phyloP scores from a whole-genome alignment of 2,329 filamentous ascomycete species.

The Colletotrichum siamense region DNA sequence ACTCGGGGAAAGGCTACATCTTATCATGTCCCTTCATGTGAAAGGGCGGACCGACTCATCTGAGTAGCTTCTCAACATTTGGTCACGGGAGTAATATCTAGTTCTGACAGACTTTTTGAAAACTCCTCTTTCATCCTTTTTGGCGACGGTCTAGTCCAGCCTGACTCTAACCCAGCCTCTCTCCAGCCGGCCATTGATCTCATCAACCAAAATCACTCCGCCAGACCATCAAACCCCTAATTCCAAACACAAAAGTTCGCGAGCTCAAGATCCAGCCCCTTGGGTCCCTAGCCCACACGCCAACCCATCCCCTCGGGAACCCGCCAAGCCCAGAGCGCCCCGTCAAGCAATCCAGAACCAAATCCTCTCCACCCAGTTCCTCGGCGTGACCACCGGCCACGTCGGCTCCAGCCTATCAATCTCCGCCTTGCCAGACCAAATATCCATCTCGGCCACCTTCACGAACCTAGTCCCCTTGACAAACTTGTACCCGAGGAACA shows the following conservation, averaged over 20 bases:
- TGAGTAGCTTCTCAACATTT: neutral
- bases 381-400: slow-evolving; percentile 39
- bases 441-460: slow-evolving; percentile 40
- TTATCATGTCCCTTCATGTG: neutral
- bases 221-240: too few species aligned
- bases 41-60: neutral
- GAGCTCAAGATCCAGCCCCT: neutral
- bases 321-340: neutral
- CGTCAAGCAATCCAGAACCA: slow-evolving; percentile 47
- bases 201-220: neutral
- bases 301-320: neutral
- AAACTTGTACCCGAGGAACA: slow-evolving; percentile 73
- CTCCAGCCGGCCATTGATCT: slow-evolving; percentile 28
- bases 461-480: slow-evolving; percentile 62
- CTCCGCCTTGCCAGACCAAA: slow-evolving; percentile 46
- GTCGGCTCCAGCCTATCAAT: slow-evolving; percentile 41
- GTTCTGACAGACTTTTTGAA: neutral
- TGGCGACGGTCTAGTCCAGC: neutral
- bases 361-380: slow-evolving; percentile 42
- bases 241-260: neutral
- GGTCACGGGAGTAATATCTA: neutral
- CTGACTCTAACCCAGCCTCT: neutral
- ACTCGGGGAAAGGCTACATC: neutral
- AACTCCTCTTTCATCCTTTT: neutral
- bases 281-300: neutral